These are phyloP conservation scores for Colletotrichum sidae DNA, from an alignment of 2,329 filamentous ascomycete species.

Conservation along the genomic window DNA sequence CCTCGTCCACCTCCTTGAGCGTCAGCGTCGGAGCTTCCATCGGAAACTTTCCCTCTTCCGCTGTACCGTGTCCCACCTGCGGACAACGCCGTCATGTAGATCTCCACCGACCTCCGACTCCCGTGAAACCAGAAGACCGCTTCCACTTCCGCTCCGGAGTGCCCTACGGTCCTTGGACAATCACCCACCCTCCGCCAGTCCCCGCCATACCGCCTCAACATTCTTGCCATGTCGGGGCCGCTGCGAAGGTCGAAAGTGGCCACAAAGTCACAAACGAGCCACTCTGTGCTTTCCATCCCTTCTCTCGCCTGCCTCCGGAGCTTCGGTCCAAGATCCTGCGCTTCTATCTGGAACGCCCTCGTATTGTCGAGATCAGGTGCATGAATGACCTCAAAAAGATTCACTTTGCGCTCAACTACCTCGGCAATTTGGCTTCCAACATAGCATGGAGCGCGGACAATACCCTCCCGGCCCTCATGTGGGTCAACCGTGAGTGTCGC, in stretches of 20 bases:
- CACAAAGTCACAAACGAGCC: not conserved
- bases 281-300: slow-evolving; percentile 44
- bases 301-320: slow-evolving; percentile 57
- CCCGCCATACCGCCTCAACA: not conserved
- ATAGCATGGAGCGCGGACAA: slow-evolving; percentile 39
- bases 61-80: slow-evolving; percentile 32
- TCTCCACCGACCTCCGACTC: slow-evolving; percentile 33
- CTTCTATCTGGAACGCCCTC: slow-evolving; percentile 54
- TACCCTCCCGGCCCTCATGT: slow-evolving; percentile 38
- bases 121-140: slow-evolving; percentile 33
- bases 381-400: slow-evolving; percentile 40
- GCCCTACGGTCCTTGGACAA: slow-evolving; percentile 31
- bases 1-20: slow-evolving; percentile 32
- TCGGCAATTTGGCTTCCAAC: slow-evolving; percentile 35
- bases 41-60: slow-evolving; percentile 27
- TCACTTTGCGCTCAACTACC: slow-evolving; percentile 29
- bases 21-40: slow-evolving; percentile 31
- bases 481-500: slow-evolving; percentile 38
- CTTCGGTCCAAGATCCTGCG: slow-evolving; percentile 62
- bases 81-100: slow-evolving; percentile 33
- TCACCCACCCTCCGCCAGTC: slow-evolving; percentile 20
- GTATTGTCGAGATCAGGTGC: slow-evolving; percentile 58
- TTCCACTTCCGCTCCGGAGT: slow-evolving; percentile 35
- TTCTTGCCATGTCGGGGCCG: not conserved
- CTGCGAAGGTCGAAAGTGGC: not conserved